Evolutionary conservation across 2,329 filamentous ascomycete genomes (phyloP).

Genomic region (Epicoccum nigrum): DNA sequence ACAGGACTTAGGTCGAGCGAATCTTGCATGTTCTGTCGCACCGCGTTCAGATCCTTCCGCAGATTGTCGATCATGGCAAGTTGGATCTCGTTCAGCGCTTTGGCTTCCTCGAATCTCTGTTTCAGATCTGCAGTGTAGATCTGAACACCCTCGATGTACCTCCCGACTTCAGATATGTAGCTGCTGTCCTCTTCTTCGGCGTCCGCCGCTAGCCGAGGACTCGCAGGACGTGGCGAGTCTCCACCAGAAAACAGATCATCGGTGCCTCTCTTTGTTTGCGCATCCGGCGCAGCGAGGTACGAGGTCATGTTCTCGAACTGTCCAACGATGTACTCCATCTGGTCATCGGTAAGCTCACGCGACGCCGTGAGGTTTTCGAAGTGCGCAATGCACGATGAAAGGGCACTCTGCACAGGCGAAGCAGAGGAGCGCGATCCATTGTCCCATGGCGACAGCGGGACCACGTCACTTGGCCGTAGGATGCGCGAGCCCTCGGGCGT

Average conservation of each 20-base stretch:
- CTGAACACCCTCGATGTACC: constrained; percentile 37
- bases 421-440: constrained; percentile 22
- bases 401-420: constrained; percentile 39
- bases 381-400: constrained; percentile 40
- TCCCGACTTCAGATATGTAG: constrained; percentile 36
- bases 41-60: constrained; percentile 28
- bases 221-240: constrained; percentile 9
- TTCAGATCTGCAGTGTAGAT: constrained; percentile 34
- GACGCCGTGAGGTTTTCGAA: constrained; percentile 41
- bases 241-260: constrained; percentile 28
- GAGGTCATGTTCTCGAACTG: constrained; percentile 42
- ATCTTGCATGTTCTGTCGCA: constrained; percentile 23
- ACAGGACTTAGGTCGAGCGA: constrained; percentile 5
- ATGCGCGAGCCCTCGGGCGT: constrained; percentile 41
- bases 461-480: constrained; percentile 22
- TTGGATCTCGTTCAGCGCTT: constrained; percentile 41
- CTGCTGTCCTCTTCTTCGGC: constrained; percentile 16
- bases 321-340: constrained; percentile 43
- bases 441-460: constrained; percentile 34
- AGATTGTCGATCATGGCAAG: constrained; percentile 41
- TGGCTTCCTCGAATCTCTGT: constrained; percentile 41
- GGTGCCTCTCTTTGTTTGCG: constrained; percentile 28
- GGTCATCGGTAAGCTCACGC: constrained; percentile 38
- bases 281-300: constrained; percentile 36
- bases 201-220: neutral